Base-by-base conservation (phyloP, 768 basidiomycete genomes). In the Pleurotus djamor region DNA sequence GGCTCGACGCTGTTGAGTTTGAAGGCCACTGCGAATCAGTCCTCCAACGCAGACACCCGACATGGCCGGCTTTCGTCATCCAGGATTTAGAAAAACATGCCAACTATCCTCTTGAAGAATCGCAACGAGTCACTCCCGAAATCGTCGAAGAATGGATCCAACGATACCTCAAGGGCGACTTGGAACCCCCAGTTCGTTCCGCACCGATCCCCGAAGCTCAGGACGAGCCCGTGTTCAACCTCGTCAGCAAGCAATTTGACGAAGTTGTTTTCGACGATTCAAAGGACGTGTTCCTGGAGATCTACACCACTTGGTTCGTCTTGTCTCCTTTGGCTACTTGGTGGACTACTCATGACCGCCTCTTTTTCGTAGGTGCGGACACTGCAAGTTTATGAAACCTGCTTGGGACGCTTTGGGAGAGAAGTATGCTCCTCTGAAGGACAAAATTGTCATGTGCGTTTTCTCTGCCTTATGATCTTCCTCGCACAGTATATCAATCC, bases 371-470 rank as follows among this genome's bases (percentile, higher is more conserved):
- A 91, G 89, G 88, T 93, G 92, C 68, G 91, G 92, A 47, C 94
- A 95, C 83, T 96, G 94, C 89, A 97, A 97, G 78, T 93, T 94
- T 67, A 85, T 99, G 66, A 92, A 91, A 72, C 96, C 97, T 10
- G 92, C 78, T 41, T 99, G 94, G 94, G 96, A 98, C 61, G 83
- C 79, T 28, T 85, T 99, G 36, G 97, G 84, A 57, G 91, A 96
- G 69, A 89, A 89, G 68, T 98, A 87, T 74, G 83, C 85, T 48
- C 71, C 78, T 55, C 78, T 87, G 71, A 87, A 89, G 74, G 88
- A 94, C 68, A 83, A 82, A 37, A 66, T 97, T 58, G 64, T 85
- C 66, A 94, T 96, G 94, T 96, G 72, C 52, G 83, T 73, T 4
- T 16, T 52, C 21, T 8, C 48, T 28, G 47, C 7, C 59, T 1